Evolutionary conservation across 176 grass and related monocot genomes (phyloP).

Genomic region (Aegilops umbellulata): DNA sequence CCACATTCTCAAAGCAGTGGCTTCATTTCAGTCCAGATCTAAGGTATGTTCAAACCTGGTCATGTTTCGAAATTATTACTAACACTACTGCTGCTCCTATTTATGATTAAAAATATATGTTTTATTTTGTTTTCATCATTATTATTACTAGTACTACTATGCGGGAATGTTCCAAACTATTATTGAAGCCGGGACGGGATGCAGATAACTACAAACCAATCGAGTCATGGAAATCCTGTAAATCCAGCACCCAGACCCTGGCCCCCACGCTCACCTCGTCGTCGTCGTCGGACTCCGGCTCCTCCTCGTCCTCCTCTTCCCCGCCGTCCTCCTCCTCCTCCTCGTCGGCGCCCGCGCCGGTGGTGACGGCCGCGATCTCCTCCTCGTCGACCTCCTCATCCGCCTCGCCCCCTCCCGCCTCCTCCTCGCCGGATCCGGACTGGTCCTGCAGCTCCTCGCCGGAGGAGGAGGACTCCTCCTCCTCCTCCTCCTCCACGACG

Average conservation of each 20-base stretch:
- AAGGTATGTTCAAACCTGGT: too few relatives aligned
- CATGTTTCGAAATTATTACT: too few relatives aligned
- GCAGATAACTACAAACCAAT: not conserved
- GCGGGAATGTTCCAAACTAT: not conserved
- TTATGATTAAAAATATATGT: not conserved
- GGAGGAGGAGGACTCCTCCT: slow-evolving; percentile 44
- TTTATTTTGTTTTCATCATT: not conserved
- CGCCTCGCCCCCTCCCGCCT: slow-evolving; percentile 10
- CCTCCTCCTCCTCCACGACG: slow-evolving; percentile 49
- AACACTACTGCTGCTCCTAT: not conserved
- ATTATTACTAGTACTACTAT: not conserved
- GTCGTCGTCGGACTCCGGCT: slow-evolving; percentile 59
- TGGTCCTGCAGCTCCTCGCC: slow-evolving; percentile 51
- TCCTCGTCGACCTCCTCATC: slow-evolving; percentile 65
- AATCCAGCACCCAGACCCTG: not conserved
- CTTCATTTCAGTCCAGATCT: too few relatives aligned
- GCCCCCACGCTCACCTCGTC: slow-evolving; percentile 27
- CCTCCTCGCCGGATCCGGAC: slow-evolving; percentile 25
- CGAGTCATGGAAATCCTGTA: not conserved
- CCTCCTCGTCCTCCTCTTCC: slow-evolving; percentile 29
- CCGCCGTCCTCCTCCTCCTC: slow-evolving; percentile 20
- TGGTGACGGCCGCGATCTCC: slow-evolving; percentile 67
- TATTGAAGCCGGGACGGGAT: not conserved
- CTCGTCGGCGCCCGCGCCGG: slow-evolving; percentile 38
- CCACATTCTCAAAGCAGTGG: too few relatives aligned